These are phyloP conservation scores for Mortierella sp. DNA, from an alignment of 371 early-diverging fungal genomes.

Conservation along the genomic window DNA sequence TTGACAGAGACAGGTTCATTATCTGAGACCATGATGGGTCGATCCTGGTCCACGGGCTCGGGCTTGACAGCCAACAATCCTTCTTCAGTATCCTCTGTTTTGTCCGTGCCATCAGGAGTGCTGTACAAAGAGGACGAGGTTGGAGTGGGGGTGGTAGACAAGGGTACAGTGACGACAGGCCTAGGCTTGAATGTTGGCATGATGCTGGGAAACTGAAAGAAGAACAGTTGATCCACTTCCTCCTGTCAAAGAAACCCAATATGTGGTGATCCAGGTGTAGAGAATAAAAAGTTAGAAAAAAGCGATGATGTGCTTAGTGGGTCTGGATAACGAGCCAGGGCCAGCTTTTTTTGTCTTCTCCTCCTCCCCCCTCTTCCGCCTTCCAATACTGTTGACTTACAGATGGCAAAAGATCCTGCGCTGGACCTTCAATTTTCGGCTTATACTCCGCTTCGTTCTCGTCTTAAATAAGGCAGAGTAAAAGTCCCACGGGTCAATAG, in stretches of 20 bases:
- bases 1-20: constrained; percentile 15
- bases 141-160: constrained; percentile 30
- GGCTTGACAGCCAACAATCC: constrained; percentile 35
- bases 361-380: not conserved
- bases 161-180: constrained; percentile 22
- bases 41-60: constrained; percentile 45
- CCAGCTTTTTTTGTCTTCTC: too few relatives aligned
- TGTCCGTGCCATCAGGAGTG: constrained; percentile 30
- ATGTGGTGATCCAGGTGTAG: not conserved
- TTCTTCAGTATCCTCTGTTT: constrained; percentile 27
- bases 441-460: constrained; percentile 32
- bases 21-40: constrained; percentile 31
- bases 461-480: constrained; percentile 4
- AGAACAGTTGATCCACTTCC: constrained; percentile 41
- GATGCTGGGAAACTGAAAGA: constrained; percentile 53
- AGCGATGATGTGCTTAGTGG: too few relatives aligned
- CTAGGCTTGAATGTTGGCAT: constrained; percentile 46
- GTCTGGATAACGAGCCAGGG: too few relatives aligned
- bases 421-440: constrained; percentile 39
- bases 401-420: constrained; percentile 39
- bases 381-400: constrained; percentile 12
- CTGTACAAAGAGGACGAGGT: constrained; percentile 15
- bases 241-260: constrained; percentile 2
- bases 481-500: too few relatives aligned
- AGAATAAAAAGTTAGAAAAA: not conserved